These are phyloP conservation scores for Chrysanthemum makinoi DNA, from an alignment of 129 eudicot genomes.

Conservation along the genomic window DNA sequence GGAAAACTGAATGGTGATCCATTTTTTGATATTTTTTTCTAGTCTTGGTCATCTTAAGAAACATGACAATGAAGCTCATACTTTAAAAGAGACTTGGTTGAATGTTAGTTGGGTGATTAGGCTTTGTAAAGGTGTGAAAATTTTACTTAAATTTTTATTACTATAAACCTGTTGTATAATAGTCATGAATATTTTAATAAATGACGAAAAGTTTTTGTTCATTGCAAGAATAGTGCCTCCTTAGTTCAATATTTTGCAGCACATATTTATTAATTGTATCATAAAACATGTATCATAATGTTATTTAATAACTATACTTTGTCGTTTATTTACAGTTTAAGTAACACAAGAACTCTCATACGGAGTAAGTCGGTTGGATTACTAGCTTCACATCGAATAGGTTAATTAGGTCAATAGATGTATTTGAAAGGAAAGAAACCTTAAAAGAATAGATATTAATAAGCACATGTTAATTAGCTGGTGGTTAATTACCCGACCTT, in stretches of 20 bases:
- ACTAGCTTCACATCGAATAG: constrained; percentile 15
- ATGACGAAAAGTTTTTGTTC: constrained; percentile 31
- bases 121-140: constrained; percentile 61
- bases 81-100: constrained; percentile 36
- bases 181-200: constrained; percentile 52
- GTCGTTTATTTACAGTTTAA: not conserved
- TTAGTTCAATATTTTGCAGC: not conserved
- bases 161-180: constrained; percentile 47
- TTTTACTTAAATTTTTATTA: constrained; percentile 36
- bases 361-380: constrained; percentile 13
- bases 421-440: constrained; percentile 20
- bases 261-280: not conserved
- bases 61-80: constrained; percentile 43
- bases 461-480: constrained; percentile 28
- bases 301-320: not conserved
- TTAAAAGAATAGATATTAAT: constrained; percentile 15
- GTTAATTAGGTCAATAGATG: constrained; percentile 15
- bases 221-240: constrained; percentile 7
- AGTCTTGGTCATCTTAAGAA: constrained; percentile 40
- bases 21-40: constrained; percentile 44
- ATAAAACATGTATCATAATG: not conserved
- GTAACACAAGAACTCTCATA: constrained; percentile 9
- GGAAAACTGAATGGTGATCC: constrained; percentile 33
- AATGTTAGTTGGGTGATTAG: constrained; percentile 42
- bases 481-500: not conserved